Percentiles rank a stretch among this genome's conserved stretches.
These are phyloP conservation scores for Stellera chamaejasme DNA, from an alignment of 345 rosid species.

Conservation along the genomic window DNA sequence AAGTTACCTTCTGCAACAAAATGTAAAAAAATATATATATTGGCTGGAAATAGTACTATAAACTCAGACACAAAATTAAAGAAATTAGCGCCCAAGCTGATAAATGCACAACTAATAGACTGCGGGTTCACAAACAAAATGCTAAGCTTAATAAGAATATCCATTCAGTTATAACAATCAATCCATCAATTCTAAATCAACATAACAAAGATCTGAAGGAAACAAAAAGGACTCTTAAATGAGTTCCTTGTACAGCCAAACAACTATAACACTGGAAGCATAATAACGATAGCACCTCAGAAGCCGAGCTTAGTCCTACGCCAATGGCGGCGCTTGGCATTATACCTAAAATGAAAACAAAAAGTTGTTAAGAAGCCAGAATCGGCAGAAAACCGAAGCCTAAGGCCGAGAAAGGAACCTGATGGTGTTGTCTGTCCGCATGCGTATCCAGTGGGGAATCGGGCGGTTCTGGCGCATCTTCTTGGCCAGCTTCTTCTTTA, in stretches of 20 bases:
- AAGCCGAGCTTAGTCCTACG: conserved; percentile 66
- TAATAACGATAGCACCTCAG: conserved; percentile 17
- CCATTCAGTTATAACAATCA: too few species aligned
- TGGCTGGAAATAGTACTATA: too few species aligned
- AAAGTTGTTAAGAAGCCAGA: not conserved
- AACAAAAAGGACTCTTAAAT: not conserved
- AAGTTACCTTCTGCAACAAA: too few species aligned
- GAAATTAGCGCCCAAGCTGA: too few species aligned
- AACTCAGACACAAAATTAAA: too few species aligned
- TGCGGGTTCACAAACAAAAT: not conserved
- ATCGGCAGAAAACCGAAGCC: not conserved
- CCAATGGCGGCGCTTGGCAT: conserved; percentile 71
- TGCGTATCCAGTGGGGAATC: conserved; percentile 66
- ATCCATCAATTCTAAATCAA: too few species aligned
- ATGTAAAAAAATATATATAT: too few species aligned
- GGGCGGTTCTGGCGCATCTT: conserved; percentile 83
- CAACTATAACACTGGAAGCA: conserved; percentile 2
- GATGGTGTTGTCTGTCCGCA: conserved; percentile 64
- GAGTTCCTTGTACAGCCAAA: conserved; percentile 9
- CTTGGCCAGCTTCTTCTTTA: conserved; percentile 73
- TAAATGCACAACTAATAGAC: too few species aligned
- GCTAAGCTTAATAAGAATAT: not conserved
- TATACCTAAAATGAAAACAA: conserved; percentile 30
- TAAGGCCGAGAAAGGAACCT: conserved; percentile 19
- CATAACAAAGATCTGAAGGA: not conserved